phyloP scores from a whole-genome alignment of 768 basidiomycete genomes.

The Termitomyces sp. region DNA sequence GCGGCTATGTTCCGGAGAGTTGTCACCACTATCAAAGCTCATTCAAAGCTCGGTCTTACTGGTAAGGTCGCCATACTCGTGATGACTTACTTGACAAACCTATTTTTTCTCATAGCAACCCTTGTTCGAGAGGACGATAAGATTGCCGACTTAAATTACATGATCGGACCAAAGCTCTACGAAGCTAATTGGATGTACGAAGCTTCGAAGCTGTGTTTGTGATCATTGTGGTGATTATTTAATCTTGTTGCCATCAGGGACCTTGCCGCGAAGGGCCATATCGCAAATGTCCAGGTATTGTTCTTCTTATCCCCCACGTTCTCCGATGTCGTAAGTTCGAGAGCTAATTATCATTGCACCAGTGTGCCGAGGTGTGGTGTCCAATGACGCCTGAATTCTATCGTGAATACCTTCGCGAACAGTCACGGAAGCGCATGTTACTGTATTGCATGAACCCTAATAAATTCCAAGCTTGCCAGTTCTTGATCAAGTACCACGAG shows the following conservation, averaged over 20 bases:
- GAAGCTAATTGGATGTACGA: conserved; percentile 98
- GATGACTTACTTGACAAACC: not conserved
- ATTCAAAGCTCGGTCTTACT: conserved; percentile 96
- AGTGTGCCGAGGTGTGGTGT: conserved; percentile 99
- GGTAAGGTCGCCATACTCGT: conserved; percentile 43
- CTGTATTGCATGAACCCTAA: conserved; percentile 99
- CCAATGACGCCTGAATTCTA: conserved; percentile 99
- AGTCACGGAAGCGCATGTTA: conserved; percentile 90
- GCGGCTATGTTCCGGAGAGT: conserved; percentile 98
- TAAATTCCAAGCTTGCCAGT: conserved; percentile 99
- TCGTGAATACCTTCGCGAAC: conserved; percentile 91
- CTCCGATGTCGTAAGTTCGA: not conserved
- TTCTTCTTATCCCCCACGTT: not conserved
- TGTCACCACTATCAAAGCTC: conserved; percentile 97
- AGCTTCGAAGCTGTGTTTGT: conserved; percentile 3
- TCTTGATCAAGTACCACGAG: conserved; percentile 97
- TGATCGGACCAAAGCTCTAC: conserved; percentile 99
- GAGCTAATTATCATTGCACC: conserved; percentile 9
- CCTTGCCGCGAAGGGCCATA: conserved; percentile 97
- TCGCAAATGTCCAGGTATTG: conserved; percentile 96
- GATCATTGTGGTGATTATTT: conserved; percentile 12
- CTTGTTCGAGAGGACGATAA: conserved; percentile 99
- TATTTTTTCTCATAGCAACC: conserved; percentile 59
- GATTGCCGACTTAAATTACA: conserved; percentile 96
- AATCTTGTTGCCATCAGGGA: conserved; percentile 45